Evolutionary conservation across 2,329 filamentous ascomycete species (phyloP).

Genomic region (Colletotrichum musicola): DNA sequence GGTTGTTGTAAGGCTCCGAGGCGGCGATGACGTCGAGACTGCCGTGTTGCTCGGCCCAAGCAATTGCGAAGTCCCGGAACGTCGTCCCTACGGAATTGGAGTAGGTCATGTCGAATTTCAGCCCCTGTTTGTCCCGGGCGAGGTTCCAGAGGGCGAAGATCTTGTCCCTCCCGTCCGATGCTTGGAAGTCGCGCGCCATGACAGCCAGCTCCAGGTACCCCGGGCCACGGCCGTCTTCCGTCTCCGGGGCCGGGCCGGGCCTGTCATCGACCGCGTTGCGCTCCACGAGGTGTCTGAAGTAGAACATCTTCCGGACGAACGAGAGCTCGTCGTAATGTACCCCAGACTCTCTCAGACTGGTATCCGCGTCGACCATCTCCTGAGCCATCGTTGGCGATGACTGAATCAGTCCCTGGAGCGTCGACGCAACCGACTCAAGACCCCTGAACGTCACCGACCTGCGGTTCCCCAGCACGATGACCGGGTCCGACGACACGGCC

Average conservation of each 20-base stretch:
- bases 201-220: neutral
- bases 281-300: constrained; percentile 6
- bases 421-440: constrained; percentile 4
- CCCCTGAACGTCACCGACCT: neutral
- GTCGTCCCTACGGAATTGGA: neutral
- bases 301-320: neutral
- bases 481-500: neutral
- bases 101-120: neutral
- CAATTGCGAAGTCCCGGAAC: neutral
- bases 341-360: neutral
- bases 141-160: constrained; percentile 8
- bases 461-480: neutral
- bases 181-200: constrained; percentile 7
- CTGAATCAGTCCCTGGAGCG: neutral
- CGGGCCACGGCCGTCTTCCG: neutral
- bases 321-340: neutral
- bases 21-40: constrained; percentile 13
- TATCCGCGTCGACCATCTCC: neutral
- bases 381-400: neutral
- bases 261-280: neutral
- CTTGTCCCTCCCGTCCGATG: neutral
- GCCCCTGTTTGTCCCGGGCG: neutral
- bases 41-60: constrained; percentile 8
- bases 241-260: neutral
- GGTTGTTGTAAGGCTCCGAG: neutral